A percentile compares a stretch with the other conserved stretches of the same genome.
Evolutionary conservation across 768 basidiomycete species (phyloP).

Genomic region (Lepiota subincarnata): DNA sequence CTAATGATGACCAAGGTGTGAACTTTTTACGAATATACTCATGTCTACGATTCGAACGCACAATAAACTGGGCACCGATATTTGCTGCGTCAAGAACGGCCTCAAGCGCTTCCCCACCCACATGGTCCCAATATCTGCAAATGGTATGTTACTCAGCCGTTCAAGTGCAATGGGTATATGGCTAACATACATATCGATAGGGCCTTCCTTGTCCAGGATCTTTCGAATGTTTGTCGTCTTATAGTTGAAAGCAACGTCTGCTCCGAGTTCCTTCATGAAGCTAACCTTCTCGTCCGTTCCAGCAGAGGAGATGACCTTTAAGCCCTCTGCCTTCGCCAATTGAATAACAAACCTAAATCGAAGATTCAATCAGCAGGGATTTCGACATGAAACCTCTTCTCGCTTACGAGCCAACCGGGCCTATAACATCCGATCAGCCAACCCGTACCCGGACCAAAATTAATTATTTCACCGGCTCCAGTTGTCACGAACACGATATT

Average conservation of each 20-base stretch:
- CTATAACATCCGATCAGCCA: neutral
- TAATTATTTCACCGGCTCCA: too few species aligned
- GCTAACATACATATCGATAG: conserved; percentile 42
- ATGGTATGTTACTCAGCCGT: neutral
- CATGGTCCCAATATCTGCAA: conserved; percentile 30
- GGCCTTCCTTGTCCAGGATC: conserved; percentile 46
- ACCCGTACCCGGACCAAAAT: conserved; percentile 19
- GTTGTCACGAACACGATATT: too few species aligned
- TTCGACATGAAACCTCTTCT: too few species aligned
- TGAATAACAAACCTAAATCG: conserved; percentile 28
- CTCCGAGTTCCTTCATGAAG: conserved; percentile 47
- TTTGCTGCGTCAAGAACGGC: conserved; percentile 32
- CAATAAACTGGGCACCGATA: conserved; percentile 38
- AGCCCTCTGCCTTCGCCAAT: conserved; percentile 33
- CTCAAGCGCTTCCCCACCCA: conserved; percentile 43
- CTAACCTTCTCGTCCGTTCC: conserved; percentile 60
- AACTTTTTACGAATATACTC: neutral
- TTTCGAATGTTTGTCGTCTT: conserved; percentile 45
- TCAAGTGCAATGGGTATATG: neutral
- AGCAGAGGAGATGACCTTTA: conserved; percentile 58
- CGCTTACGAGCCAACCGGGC: conserved; percentile 27
- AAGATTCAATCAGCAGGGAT: neutral
- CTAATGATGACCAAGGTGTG: too few species aligned
- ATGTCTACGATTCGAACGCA: conserved; percentile 15
- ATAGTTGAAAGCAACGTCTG: conserved; percentile 63